Evolutionary conservation across 306 rosid genomes (phyloP).

Genomic region (Casuarina glauca): DNA sequence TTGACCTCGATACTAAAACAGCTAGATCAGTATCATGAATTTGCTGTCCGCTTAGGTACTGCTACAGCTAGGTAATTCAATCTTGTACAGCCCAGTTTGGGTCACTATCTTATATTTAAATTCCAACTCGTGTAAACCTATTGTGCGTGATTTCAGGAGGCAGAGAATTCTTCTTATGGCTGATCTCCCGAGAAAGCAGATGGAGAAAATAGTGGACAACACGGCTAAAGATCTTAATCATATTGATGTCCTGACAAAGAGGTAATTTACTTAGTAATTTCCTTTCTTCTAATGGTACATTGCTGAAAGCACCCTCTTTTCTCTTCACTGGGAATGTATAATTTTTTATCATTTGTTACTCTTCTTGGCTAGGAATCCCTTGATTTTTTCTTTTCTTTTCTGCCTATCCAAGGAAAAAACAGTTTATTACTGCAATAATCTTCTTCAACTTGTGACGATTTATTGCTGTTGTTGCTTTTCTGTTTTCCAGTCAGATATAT

Average conservation of each 20-base stretch:
- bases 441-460: background rate
- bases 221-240: slow-evolving; percentile 75
- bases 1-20: slow-evolving; percentile 86
- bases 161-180: slow-evolving; percentile 97
- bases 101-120: slow-evolving; percentile 30
- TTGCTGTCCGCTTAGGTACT: slow-evolving; percentile 88
- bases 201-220: slow-evolving; percentile 76
- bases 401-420: background rate
- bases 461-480: background rate
- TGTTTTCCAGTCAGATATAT: background rate
- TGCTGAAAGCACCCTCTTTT: background rate
- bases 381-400: background rate
- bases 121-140: slow-evolving; percentile 35
- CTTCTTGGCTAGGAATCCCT: slow-evolving; percentile 19
- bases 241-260: slow-evolving; percentile 85
- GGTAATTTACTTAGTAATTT: slow-evolving; percentile 52
- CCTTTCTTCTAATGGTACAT: slow-evolving; percentile 15
- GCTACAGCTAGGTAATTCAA: slow-evolving; percentile 85
- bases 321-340: slow-evolving; percentile 1
- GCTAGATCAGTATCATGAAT: slow-evolving; percentile 80
- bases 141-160: slow-evolving; percentile 54
- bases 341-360: slow-evolving; percentile 10
- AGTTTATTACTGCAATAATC: background rate
- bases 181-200: slow-evolving; percentile 94
- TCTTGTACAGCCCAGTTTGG: slow-evolving; percentile 22